Base-by-base conservation (phyloP, 306 rosid species). In the Cucumis hystrix region DNA sequence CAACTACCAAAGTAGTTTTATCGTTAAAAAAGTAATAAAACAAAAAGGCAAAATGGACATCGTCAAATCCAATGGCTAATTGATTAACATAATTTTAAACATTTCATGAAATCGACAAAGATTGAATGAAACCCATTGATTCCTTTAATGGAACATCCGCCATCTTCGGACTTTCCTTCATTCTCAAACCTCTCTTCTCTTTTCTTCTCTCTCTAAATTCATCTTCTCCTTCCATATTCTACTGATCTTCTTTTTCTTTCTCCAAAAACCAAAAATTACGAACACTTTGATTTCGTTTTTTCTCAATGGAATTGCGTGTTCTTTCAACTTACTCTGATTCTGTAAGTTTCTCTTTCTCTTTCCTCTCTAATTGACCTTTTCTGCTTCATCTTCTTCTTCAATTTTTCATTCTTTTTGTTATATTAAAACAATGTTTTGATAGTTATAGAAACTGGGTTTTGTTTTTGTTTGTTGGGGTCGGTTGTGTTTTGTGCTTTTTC, bases 141-240 rank as follows among this genome's bases (percentile, higher is more conserved):
- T 87, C 28, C 30, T 57, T 81, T 73, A 39, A 73, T 80, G 85
- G 88, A 77, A 87, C 81, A 63, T 37, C 92, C 97, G 90, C 87
- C 90, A 86, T 75, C 82, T 33, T 88, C 96, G 91, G 89, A 76
- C n/a, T 40, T 82, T 43, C 78, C 81, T 74, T 71, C 78, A 15
- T 35, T 20, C 25, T 28, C 63, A 56, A 63, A 71, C 60, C 78
- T 52, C 57, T 52, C n/a, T 51, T 51, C n/a, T 52, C 52, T 47
- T 15, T 51, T 17, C 13, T 5, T 13, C 18, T 72, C 65, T 77
- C 77, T 52, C 43, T 64, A 21, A 25, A 43, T 59, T 59, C 71
- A 57, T 45, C 16, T 17, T 33, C 72, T 74, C 43, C 52, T 67
- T 10, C 39, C 35, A 68, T 1, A 11, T 41, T 43, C 45, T 6